Evolutionary conservation across 805 yeast genomes (phyloP).

Genomic region (Wickerhamiella nectarea): DNA sequence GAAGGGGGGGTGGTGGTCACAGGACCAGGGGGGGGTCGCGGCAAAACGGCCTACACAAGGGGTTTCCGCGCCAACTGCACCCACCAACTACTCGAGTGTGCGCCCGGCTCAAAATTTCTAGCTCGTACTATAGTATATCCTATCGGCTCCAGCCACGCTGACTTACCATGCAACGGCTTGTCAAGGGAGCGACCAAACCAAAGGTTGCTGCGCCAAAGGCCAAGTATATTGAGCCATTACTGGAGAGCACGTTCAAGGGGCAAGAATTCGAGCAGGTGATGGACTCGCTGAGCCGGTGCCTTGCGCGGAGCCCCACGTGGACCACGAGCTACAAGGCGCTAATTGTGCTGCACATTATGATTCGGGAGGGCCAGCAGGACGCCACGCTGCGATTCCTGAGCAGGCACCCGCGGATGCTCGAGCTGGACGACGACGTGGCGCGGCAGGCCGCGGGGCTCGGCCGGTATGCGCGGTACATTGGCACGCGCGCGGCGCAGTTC

Average conservation of each 20-base stretch:
- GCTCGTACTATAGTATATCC: too few relatives aligned
- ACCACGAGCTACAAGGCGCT: conserved; percentile 78
- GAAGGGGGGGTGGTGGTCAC: not conserved
- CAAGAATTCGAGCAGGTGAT: conserved; percentile 58
- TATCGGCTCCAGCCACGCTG: conserved; percentile 9
- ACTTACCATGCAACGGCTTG: conserved; percentile 19
- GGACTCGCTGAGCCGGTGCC: conserved; percentile 44
- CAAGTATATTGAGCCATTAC: conserved; percentile 86
- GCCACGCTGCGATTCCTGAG: conserved; percentile 52
- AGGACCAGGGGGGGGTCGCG: too few relatives aligned
- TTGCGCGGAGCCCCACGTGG: conserved; percentile 64
- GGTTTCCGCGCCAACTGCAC: too few relatives aligned
- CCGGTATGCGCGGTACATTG: conserved; percentile 60
- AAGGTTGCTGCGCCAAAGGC: conserved; percentile 94
- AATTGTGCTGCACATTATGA: conserved; percentile 76
- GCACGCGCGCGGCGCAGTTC: conserved; percentile 54
- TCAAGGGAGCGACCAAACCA: conserved; percentile 23
- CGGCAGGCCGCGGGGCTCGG: conserved; percentile 31
- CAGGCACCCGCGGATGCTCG: conserved; percentile 38
- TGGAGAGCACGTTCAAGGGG: conserved; percentile 48
- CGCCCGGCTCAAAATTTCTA: too few relatives aligned
- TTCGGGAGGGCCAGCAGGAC: conserved; percentile 78
- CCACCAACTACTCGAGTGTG: too few relatives aligned
- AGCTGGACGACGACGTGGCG: conserved; percentile 27
- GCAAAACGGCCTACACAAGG: too few relatives aligned